Evolutionary conservation across 2,329 filamentous ascomycete species (phyloP), one percentile per base, ranked within the genome.

Genomic region (Aspergillus sclerotialis): DNA sequence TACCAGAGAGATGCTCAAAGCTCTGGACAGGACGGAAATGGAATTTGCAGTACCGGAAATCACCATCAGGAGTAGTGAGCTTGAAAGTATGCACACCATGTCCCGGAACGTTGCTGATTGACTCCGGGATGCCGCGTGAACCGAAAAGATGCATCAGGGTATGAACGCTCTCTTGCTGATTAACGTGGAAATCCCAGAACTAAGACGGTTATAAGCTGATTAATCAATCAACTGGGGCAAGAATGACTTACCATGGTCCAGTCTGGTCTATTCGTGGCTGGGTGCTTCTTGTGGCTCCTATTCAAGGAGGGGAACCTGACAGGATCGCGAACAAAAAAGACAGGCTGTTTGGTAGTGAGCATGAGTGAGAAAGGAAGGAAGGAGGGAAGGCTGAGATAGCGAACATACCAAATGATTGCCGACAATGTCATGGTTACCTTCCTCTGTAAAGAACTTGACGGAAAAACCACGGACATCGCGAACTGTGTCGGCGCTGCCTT

Each of bases 221-320:
- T 5, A 10, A 28, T 27, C 7, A 21, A 24, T 9, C 4, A 7
- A 28, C 26, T 24, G 12, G n/a, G 7, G 9, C 5, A 30, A 33
- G 26, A 19, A 33, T 4, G 29, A 40, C 49, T 48, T 32, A 62
- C 63, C 50, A 75, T 75, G 30, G 75, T 78, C 15, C 75, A 73
- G 53, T 81, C 75, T n/a, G 72, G 76, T 2, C 80, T 56, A 49
- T 82, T 75, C 0, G 76, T 82, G 38, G 73, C 66, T 0, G 79
- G 79, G 44, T 84, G 61, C 10, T 78, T 68, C 65, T 84, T 84
- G 52, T 84, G 80, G 0, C 78, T 80, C 48, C 82, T 52, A 36
- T 64, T 67, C 32, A 68, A 37, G 2, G 55, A 56, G 3, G 64
- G 63, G 33, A 67, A 67, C 33, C 64, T 63, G 32, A 60, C 45